Evolutionary conservation across 1,284 basidiomycete genomes (phyloP).

Genomic region (Cutaneotrichosporon sp.): DNA sequence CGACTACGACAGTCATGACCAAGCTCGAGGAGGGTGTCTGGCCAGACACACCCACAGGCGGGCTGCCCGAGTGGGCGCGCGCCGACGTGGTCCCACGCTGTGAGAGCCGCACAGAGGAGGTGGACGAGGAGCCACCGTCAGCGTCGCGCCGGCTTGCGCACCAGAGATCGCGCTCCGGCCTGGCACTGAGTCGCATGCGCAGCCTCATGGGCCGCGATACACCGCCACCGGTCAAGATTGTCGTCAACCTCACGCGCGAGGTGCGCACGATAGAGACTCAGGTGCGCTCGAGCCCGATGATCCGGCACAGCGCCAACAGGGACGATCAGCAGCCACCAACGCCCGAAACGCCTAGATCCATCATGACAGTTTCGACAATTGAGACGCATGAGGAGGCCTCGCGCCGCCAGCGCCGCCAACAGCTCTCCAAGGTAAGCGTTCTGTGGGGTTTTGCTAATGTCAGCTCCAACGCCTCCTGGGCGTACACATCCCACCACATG

Average conservation of each 20-base stretch:
- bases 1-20: conserved; percentile 23
- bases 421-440: conserved; percentile 35
- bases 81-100: conserved; percentile 33
- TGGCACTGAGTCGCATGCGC: conserved; percentile 6
- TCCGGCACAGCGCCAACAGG: background rate
- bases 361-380: background rate
- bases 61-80: conserved; percentile 30
- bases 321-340: background rate
- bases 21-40: conserved; percentile 24
- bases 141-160: background rate
- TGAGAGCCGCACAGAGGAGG: background rate
- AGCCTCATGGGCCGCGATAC: background rate
- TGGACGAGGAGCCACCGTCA: background rate
- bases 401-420: conserved; percentile 27
- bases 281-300: background rate
- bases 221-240: conserved; percentile 11
- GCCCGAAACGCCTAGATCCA: conserved; percentile 1
- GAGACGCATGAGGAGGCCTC: conserved; percentile 23
- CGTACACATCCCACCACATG: conserved; percentile 25
- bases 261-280: conserved; percentile 4
- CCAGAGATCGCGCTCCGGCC: conserved; percentile 1
- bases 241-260: conserved; percentile 33
- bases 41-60: conserved; percentile 20
- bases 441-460: background rate
- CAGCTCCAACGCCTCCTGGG: conserved; percentile 36